These are phyloP conservation scores for Trichosporon inkin DNA, from an alignment of 1,284 basidiomycete genomes.

Conservation along the genomic window DNA sequence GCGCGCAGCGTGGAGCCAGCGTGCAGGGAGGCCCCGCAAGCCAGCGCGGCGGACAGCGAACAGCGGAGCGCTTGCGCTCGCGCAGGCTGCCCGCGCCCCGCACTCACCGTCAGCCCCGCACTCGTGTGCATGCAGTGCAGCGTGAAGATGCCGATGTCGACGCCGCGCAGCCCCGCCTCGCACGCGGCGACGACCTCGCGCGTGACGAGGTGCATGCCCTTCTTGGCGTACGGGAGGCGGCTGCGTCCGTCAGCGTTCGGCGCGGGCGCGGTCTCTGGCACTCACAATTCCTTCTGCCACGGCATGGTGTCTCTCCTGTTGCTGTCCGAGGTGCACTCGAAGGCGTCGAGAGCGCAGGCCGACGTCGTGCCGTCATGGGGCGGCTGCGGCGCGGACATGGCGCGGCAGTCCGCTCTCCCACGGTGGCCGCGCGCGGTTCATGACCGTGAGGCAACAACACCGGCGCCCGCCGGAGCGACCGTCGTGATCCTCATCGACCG, in stretches of 20 bases:
- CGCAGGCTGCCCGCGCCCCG: too few relatives aligned
- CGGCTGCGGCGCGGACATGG: too few relatives aligned
- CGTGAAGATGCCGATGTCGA: constrained; percentile 58
- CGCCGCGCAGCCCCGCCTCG: constrained; percentile 64
- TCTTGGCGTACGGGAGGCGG: constrained; percentile 47
- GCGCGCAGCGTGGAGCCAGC: too few relatives aligned
- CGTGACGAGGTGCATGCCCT: constrained; percentile 77
- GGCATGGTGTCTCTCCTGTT: constrained; percentile 74
- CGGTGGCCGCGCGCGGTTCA: not conserved
- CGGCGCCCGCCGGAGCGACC: not conserved
- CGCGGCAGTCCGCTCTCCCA: too few relatives aligned
- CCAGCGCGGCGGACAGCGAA: too few relatives aligned
- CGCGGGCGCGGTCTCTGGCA: constrained; percentile 56
- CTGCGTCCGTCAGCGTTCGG: constrained; percentile 22
- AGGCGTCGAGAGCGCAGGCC: too few relatives aligned
- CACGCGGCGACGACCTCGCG: constrained; percentile 69
- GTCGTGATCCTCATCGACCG: not conserved
- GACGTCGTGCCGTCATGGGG: too few relatives aligned
- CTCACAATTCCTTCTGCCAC: constrained; percentile 82
- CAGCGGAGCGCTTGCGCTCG: too few relatives aligned
- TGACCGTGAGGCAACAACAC: not conserved
- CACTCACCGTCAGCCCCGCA: constrained; percentile 80
- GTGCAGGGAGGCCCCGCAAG: too few relatives aligned
- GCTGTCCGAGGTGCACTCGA: too few relatives aligned
- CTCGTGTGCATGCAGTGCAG: constrained; percentile 79